Evolutionary conservation across 1,284 basidiomycete species (phyloP).

Genomic region (Paramarasmius palmivorus): DNA sequence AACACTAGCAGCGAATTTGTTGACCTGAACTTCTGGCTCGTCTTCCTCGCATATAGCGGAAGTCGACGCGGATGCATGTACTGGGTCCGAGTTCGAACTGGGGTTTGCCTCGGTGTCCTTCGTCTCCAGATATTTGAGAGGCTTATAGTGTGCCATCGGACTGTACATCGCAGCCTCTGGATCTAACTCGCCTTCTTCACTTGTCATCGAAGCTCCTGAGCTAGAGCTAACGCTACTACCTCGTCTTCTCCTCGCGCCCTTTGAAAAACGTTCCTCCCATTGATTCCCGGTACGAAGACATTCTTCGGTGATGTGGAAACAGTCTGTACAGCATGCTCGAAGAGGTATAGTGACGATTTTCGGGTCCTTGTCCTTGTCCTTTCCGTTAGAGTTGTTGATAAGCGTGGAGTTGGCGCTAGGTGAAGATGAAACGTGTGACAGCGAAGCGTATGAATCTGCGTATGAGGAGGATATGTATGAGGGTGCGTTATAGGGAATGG

Average conservation of each 20-base stretch:
- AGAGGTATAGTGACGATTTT: conserved; percentile 46
- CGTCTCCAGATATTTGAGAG: neutral
- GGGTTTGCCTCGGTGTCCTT: neutral
- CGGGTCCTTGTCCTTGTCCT: neutral
- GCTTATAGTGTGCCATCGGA: conserved; percentile 1
- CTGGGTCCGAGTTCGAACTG: too few species aligned
- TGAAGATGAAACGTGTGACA: neutral
- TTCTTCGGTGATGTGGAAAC: conserved; percentile 49
- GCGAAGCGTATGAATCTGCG: neutral
- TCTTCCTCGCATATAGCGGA: too few species aligned
- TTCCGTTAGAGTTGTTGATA: conserved; percentile 18
- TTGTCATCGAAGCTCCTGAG: neutral
- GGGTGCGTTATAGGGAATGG: neutral
- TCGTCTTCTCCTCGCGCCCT: conserved; percentile 57
- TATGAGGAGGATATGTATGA: conserved; percentile 1
- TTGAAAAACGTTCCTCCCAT: conserved; percentile 61
- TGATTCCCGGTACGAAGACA: conserved; percentile 40
- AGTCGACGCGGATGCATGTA: too few species aligned
- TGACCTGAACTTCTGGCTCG: too few species aligned
- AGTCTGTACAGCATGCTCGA: conserved; percentile 59
- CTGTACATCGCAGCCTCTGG: neutral
- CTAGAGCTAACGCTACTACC: conserved; percentile 38
- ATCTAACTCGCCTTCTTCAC: neutral
- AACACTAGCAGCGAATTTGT: too few species aligned
- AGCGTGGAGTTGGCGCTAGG: conserved; percentile 14